Evolutionary conservation across 257 asterid species (phyloP), one percentile per base, ranked within the genome.

Genomic region (Ophiorrhiza pumila): DNA sequence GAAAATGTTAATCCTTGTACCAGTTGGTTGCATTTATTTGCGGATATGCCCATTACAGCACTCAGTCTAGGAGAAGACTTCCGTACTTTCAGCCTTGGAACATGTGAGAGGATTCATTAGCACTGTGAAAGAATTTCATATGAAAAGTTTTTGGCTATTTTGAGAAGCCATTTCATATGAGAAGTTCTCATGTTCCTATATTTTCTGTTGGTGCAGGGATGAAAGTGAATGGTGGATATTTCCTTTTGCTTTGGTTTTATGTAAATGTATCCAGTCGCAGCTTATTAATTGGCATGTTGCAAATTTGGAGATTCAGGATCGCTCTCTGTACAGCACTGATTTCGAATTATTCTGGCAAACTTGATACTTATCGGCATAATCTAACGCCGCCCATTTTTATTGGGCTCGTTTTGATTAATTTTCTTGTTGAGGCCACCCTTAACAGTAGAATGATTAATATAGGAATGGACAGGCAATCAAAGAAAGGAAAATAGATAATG

Each of bases 171-270:
- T 31, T 4, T 34, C 49, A 34, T 74, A n/a, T n/a, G n/a, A n/a
- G n/a, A n/a, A n/a, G 15, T 31, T 35, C 47, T 32, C 27, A 43
- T 43, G 37, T 39, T 62, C 61, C 61, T 35, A 67, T 43, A 50
- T 74, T 50, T 78, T 63, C 32, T 73, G 43, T 75, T 76, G 53
- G 15, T 72, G 84, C 92, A 95, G 99, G 97, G 99, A 89, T 76
- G 99, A 92, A 85, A 87, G 96, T 78, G 99, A 90, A 71, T 95
- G 98, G 99, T 95, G 99, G 99, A 92, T 95, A 34, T 95, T 95
- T 56, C 99, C 99, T 32, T 80, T 87, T 43, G 96, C 91, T 55
- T 87, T 95, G 76, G 82, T 92, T 37, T 50, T 89, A 80, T 95
- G 97, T 85, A 95, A 95, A 85, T 87, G 92, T 77, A 79, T 92